phyloP scores from a whole-genome alignment of 768 basidiomycete genomes.

The Hygrophorus pudorinus region DNA sequence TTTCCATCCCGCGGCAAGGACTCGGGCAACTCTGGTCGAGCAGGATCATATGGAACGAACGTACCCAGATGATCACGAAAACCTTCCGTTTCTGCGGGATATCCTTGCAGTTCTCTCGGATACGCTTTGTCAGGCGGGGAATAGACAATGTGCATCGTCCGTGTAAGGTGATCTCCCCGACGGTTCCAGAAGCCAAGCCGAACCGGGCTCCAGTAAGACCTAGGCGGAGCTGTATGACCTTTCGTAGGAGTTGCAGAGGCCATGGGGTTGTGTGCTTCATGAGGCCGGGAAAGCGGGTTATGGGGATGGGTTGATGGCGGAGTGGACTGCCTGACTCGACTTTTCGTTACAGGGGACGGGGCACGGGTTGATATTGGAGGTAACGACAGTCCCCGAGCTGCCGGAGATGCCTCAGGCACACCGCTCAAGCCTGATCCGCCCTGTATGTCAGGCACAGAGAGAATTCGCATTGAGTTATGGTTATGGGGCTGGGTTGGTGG shows the following conservation, averaged over 20 bases:
- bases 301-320: constrained; percentile 12
- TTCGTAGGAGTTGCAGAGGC: constrained; percentile 9
- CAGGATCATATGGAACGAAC: constrained; percentile 23
- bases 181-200: constrained; percentile 67
- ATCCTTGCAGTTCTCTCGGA: constrained; percentile 49
- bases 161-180: constrained; percentile 63
- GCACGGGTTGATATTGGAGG: no score
- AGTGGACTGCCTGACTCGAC: constrained; percentile 5
- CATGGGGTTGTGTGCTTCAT: constrained; percentile 9
- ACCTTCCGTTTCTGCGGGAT: constrained; percentile 45
- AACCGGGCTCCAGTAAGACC: constrained; percentile 20
- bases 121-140: constrained; percentile 47
- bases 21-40: constrained; percentile 48
- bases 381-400: neutral
- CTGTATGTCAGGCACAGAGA: constrained; percentile 24
- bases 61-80: constrained; percentile 46
- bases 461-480: no score
- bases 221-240: constrained; percentile 16
- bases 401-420: constrained; percentile 24
- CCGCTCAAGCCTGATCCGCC: constrained; percentile 24
- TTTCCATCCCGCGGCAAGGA: constrained; percentile 50
- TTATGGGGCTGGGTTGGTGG: constrained; percentile 12
- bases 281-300: constrained; percentile 19
- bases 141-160: constrained; percentile 49
- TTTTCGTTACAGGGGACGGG: no score